phyloP scores from a whole-genome alignment of 352 stramenopile species.

The Phytophthora pisi region DNA sequence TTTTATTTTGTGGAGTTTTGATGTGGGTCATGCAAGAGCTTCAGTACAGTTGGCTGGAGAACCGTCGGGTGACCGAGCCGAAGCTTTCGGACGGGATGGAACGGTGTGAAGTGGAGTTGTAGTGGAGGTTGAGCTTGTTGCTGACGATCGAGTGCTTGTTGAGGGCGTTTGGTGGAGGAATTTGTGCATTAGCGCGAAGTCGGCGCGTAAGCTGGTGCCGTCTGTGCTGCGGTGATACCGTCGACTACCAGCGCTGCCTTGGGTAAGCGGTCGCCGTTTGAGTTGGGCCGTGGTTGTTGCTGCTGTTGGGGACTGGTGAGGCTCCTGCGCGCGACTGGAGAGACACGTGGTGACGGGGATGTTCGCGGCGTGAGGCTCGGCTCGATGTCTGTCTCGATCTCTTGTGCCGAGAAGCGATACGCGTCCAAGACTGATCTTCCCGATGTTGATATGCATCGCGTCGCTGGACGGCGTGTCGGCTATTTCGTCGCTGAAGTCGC shows the following conservation, averaged over 20 bases:
- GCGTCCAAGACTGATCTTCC: slow-evolving; percentile 61
- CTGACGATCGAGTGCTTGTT: slow-evolving; percentile 7
- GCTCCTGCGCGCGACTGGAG: slow-evolving; percentile 29
- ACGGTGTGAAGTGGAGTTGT: slow-evolving; percentile 6
- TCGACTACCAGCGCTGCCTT: slow-evolving; percentile 43
- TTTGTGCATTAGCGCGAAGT: slow-evolving; percentile 74
- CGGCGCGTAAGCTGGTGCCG: slow-evolving; percentile 29
- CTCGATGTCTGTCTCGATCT: slow-evolving; percentile 25
- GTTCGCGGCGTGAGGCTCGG: slow-evolving; percentile 8
- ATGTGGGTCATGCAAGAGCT: slow-evolving; percentile 28
- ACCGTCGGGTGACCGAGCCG: slow-evolving; percentile 18
- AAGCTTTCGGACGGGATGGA: slow-evolving; percentile 33
- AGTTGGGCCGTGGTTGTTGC: slow-evolving; percentile 30
- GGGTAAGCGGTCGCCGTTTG: slow-evolving; percentile 54
- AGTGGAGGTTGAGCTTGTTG: neutral
- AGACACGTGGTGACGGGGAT: slow-evolving; percentile 19
- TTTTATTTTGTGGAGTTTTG: neutral
- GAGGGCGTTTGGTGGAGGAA: slow-evolving; percentile 63
- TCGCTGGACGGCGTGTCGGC: slow-evolving; percentile 10
- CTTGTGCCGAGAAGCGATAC: slow-evolving; percentile 64
- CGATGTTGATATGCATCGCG: slow-evolving; percentile 61
- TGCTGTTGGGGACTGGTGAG: slow-evolving; percentile 26
- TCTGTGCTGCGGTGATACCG: slow-evolving; percentile 41
- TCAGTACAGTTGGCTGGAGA: slow-evolving; percentile 29
- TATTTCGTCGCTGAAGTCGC: slow-evolving; percentile 11